Conservation (phyloP, 192 early-diverging fungal species). For the Rhizophagus clarus region DNA sequence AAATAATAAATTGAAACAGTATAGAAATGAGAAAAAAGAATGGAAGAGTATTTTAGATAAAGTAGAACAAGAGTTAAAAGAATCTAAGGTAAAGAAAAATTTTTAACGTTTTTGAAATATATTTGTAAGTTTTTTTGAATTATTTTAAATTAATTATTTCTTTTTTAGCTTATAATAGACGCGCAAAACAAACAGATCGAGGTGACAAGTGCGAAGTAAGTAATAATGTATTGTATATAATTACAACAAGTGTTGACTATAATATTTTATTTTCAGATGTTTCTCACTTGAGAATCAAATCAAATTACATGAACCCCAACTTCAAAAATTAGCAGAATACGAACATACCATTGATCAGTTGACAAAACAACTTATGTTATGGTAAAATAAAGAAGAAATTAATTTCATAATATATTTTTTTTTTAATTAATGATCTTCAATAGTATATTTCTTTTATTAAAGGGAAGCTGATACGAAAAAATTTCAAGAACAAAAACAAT, state of each 20-base stretch:
- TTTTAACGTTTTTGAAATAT: constrained; percentile 7
- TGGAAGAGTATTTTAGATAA: constrained; percentile 46
- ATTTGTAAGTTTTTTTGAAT: too few species aligned
- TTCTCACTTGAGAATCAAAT: constrained; percentile 52
- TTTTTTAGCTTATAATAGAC: neutral
- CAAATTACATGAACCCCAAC: constrained; percentile 45
- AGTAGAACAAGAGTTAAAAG: constrained; percentile 42
- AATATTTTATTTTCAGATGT: constrained; percentile 32
- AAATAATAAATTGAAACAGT: constrained; percentile 47
- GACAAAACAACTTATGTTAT: constrained; percentile 52
- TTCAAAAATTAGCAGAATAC: constrained; percentile 50
- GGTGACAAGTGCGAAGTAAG: neutral
- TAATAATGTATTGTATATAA: neutral
- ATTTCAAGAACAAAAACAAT: constrained; percentile 45
- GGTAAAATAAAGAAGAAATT: constrained; percentile 37
- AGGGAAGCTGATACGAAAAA: constrained; percentile 45
- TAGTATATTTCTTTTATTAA: neutral
- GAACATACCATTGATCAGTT: constrained; percentile 53
- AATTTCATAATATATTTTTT: neutral
- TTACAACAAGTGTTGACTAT: neutral
- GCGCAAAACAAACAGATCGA: constrained; percentile 14
- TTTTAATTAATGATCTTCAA: neutral
- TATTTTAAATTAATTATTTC: too few species aligned
- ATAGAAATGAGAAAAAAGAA: constrained; percentile 51
- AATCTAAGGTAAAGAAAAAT: constrained; percentile 38